phyloP scores from a whole-genome alignment of 441 rosid genomes.

The Bruguiera hainesii region DNA sequence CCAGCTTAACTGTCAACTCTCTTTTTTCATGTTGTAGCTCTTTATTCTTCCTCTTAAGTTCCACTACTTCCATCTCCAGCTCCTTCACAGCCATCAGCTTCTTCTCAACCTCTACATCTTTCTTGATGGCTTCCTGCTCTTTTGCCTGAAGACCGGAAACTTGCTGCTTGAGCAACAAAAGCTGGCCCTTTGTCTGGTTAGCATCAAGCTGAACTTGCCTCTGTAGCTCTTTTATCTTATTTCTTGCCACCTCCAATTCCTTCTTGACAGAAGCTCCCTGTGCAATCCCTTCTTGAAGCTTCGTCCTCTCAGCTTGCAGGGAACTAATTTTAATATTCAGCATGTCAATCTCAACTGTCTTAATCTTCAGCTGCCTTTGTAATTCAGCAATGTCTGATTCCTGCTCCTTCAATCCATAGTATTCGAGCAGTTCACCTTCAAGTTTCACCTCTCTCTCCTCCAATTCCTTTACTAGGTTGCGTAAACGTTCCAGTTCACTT shows the following conservation, averaged over 20 bases:
- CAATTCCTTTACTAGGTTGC: slow-evolving; percentile 66
- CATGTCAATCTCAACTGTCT: slow-evolving; percentile 90
- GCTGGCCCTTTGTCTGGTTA: slow-evolving; percentile 88
- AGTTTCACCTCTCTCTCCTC: slow-evolving; percentile 95
- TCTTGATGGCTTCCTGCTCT: slow-evolving; percentile 78
- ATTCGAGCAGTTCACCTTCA: slow-evolving; percentile 88
- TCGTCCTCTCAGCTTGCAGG: slow-evolving; percentile 79
- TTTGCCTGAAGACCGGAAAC: slow-evolving; percentile 76
- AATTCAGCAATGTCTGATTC: slow-evolving; percentile 67
- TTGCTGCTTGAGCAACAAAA: slow-evolving; percentile 85
- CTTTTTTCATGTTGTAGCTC: slow-evolving; percentile 97
- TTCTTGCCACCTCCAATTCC: slow-evolving; percentile 76
- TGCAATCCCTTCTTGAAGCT: slow-evolving; percentile 74
- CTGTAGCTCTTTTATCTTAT: slow-evolving; percentile 83
- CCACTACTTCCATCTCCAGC: slow-evolving; percentile 78
- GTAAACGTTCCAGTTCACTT: slow-evolving; percentile 66
- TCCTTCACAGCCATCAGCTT: slow-evolving; percentile 70
- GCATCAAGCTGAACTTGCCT: slow-evolving; percentile 92
- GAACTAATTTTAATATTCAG: slow-evolving; percentile 80
- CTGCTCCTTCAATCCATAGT: slow-evolving; percentile 88
- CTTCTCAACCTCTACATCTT: slow-evolving; percentile 63
- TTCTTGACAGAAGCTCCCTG: slow-evolving; percentile 46
- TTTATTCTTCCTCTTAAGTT: slow-evolving; percentile 85
- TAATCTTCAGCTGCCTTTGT: slow-evolving; percentile 89
- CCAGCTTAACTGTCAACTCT: slow-evolving; percentile 70